phyloP scores from a whole-genome alignment of 768 basidiomycete genomes.

The Collybiopsis confluens region DNA sequence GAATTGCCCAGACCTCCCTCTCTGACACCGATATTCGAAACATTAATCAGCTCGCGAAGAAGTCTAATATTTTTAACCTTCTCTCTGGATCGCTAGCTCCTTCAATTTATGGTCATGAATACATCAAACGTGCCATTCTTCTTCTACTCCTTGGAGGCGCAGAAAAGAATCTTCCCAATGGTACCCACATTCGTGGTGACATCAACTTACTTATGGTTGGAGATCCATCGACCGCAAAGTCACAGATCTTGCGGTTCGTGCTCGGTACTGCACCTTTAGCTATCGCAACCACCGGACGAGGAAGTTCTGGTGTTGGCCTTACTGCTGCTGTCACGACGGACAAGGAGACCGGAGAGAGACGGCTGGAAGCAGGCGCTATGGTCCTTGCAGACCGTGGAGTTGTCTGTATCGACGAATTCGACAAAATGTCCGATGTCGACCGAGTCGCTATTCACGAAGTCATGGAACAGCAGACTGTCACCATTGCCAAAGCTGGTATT shows the following conservation, averaged over 20 bases:
- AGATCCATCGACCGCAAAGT: slow-evolving; percentile 98
- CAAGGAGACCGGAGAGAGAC: slow-evolving; percentile 94
- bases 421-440: slow-evolving; percentile 99
- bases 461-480: slow-evolving; percentile 99
- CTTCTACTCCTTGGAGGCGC: slow-evolving; percentile 93
- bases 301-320: slow-evolving; percentile 97
- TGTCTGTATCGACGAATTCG: slow-evolving; percentile 99
- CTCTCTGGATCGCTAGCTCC: slow-evolving; percentile 95
- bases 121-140: slow-evolving; percentile 91
- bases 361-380: slow-evolving; percentile 99
- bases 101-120: slow-evolving; percentile 94
- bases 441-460: slow-evolving; percentile 99
- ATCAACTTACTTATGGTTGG: slow-evolving; percentile 99
- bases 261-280: slow-evolving; percentile 94
- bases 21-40: slow-evolving; percentile 93
- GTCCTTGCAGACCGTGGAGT: slow-evolving; percentile 98
- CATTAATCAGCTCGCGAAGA: slow-evolving; percentile 91
- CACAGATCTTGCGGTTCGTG: slow-evolving; percentile 93
- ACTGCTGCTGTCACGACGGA: slow-evolving; percentile 99
- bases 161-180: slow-evolving; percentile 96
- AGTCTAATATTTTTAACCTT: slow-evolving; percentile 79
- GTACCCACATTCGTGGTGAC: slow-evolving; percentile 98
- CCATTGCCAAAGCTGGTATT: slow-evolving; percentile 98
- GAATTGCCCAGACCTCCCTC: slow-evolving; percentile 87
- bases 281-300: slow-evolving; percentile 96